A percentile compares a stretch with the other conserved stretches of the same genome.
phyloP scores from a whole-genome alignment of 2,329 filamentous ascomycete species.

The Hypoxylon sp. region DNA sequence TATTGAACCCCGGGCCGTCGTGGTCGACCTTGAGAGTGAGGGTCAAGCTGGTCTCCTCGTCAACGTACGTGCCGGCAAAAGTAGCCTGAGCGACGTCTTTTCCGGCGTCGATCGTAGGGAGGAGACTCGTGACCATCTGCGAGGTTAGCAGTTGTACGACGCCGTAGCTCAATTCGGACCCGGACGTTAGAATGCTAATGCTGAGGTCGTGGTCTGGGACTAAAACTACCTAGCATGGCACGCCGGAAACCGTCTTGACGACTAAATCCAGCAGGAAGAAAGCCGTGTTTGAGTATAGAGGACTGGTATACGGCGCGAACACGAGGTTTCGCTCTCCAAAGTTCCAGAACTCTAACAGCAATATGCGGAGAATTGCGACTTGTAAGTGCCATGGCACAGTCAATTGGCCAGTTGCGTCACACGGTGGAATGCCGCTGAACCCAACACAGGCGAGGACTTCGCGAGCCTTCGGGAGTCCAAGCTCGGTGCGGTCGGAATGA shows the following conservation, averaged over 20 bases:
- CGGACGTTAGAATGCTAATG: conserved; percentile 16
- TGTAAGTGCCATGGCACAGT: neutral
- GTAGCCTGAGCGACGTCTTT: conserved; percentile 18
- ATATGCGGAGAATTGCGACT: conserved; percentile 20
- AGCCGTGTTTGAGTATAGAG: conserved; percentile 63
- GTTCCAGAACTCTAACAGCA: conserved; percentile 44
- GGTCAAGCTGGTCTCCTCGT: conserved; percentile 19
- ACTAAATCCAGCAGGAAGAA: conserved; percentile 59
- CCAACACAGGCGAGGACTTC: conserved; percentile 52
- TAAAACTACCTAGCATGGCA: conserved; percentile 53
- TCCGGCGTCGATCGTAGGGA: conserved; percentile 26
- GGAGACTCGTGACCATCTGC: conserved; percentile 1
- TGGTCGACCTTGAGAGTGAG: conserved; percentile 18
- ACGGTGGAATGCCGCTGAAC: conserved; percentile 50
- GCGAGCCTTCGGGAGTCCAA: conserved; percentile 51
- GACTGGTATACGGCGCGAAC: conserved; percentile 58
- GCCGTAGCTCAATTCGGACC: conserved; percentile 7
- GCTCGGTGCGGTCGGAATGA: conserved; percentile 45
- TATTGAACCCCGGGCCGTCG: conserved; percentile 18
- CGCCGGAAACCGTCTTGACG: conserved; percentile 58
- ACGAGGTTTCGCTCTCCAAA: conserved; percentile 52
- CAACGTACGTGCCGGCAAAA: conserved; percentile 24
- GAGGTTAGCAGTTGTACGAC: conserved; percentile 20
- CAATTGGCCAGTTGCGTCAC: conserved; percentile 47
- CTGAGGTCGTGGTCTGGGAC: conserved; percentile 57